phyloP scores from a whole-genome alignment of 306 rosid genomes.

The Citrullus mucosospermus region DNA sequence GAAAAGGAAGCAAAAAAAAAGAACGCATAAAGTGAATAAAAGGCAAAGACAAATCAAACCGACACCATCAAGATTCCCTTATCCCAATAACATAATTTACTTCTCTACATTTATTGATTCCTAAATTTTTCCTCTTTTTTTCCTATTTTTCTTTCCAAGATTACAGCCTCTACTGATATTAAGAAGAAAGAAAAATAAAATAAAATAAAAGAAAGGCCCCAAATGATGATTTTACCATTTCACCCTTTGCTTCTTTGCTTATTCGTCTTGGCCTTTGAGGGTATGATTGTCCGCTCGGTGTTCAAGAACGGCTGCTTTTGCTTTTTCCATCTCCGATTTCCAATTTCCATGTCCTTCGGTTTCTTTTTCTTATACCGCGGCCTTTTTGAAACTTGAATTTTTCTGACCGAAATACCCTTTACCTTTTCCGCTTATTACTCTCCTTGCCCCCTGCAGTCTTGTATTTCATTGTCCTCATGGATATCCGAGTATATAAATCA shows the following conservation, averaged over 20 bases:
- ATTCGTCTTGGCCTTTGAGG: background rate
- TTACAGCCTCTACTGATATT: too few relatives aligned
- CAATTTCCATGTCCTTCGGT: background rate
- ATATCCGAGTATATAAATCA: too few relatives aligned
- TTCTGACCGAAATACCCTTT: background rate
- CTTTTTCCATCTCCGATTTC: background rate
- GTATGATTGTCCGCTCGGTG: background rate
- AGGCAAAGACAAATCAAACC: background rate
- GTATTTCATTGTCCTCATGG: too few relatives aligned
- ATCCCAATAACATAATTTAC: background rate
- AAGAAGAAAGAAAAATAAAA: too few relatives aligned
- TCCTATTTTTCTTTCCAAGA: too few relatives aligned
- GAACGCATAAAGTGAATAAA: background rate
- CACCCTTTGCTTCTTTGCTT: background rate
- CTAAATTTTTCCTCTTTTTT: too few relatives aligned
- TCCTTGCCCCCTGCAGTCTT: background rate
- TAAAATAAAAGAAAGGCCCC: background rate
- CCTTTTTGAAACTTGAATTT: background rate
- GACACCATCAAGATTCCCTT: background rate
- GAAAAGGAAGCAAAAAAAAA: background rate
- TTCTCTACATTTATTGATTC: too few relatives aligned
- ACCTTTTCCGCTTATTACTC: background rate
- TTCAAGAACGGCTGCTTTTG: background rate
- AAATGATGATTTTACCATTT: background rate
- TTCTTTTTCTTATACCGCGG: background rate